Conservation (phyloP, 2,329 filamentous ascomycete genomes). For the Colletotrichum sp. region DNA sequence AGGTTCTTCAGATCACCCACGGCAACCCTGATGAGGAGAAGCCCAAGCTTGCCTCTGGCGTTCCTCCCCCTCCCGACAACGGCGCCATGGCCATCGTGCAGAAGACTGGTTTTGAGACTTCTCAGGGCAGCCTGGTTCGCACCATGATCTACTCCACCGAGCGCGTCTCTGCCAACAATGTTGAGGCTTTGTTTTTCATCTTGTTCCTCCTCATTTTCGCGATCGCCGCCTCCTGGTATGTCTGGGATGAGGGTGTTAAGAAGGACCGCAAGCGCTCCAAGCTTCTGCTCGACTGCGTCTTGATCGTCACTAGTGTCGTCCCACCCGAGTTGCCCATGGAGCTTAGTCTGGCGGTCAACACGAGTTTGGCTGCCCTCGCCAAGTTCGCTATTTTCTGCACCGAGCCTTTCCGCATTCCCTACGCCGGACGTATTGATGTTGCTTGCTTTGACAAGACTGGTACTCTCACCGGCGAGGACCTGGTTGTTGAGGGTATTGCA, state of each 20-base stretch:
- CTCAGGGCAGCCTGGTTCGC: conserved; percentile 93
- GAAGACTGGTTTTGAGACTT: conserved; percentile 98
- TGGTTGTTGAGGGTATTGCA: conserved; percentile 96
- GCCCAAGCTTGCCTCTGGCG: conserved; percentile 74
- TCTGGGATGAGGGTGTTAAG: conserved; percentile 95
- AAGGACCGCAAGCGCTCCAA: conserved; percentile 97
- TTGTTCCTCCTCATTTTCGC: conserved; percentile 96
- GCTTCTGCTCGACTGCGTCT: conserved; percentile 92
- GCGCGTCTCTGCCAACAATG: conserved; percentile 97
- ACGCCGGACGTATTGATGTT: conserved; percentile 91
- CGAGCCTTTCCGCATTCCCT: conserved; percentile 97
- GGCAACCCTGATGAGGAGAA: conserved; percentile 78
- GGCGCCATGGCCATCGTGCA: conserved; percentile 93
- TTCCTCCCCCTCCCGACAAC: conserved; percentile 86
- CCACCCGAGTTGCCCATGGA: conserved; percentile 99
- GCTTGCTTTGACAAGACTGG: conserved; percentile 99
- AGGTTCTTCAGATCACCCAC: conserved; percentile 94
- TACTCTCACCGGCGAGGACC: conserved; percentile 92
- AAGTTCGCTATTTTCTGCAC: conserved; percentile 98
- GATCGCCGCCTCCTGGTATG: conserved; percentile 97
- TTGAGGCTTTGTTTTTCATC: conserved; percentile 95
- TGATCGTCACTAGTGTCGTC: conserved; percentile 97
- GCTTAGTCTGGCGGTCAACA: conserved; percentile 95
- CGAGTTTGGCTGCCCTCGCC: conserved; percentile 90
- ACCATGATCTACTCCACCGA: conserved; percentile 99